phyloP scores from a whole-genome alignment of 2,329 filamentous ascomycete species.

The Cladobotryum protrusum region DNA sequence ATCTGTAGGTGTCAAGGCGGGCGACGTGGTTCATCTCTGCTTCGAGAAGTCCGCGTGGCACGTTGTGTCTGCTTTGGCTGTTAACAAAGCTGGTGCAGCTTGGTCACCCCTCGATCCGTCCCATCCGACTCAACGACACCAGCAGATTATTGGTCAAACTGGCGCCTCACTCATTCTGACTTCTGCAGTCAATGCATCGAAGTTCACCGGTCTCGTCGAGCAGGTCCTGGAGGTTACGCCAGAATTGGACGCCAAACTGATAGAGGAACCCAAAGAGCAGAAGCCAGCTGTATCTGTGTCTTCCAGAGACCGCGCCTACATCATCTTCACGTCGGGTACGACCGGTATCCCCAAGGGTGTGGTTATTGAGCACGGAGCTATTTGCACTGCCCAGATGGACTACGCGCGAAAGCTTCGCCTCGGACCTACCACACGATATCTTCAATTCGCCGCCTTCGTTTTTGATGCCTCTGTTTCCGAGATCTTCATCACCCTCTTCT shows the following conservation, averaged over 20 bases:
- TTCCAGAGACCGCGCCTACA: not conserved
- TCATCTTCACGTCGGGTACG: slow-evolving; percentile 7
- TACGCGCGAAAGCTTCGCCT: not conserved
- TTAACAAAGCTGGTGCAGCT: slow-evolving; percentile 7
- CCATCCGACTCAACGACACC: slow-evolving; percentile 4
- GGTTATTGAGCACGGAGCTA: not conserved
- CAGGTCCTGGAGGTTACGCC: not conserved
- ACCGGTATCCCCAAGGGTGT: slow-evolving; percentile 10
- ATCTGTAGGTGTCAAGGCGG: not conserved
- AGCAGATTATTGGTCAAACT: slow-evolving; percentile 3
- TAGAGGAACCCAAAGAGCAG: no score
- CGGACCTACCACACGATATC: not conserved
- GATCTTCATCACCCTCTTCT: slow-evolving; percentile 6
- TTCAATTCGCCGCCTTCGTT: slow-evolving; percentile 14
- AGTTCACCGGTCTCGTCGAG: not conserved
- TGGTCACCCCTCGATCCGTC: slow-evolving; percentile 5
- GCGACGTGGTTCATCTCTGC: slow-evolving; percentile 2
- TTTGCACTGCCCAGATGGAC: not conserved
- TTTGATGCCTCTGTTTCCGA: slow-evolving; percentile 13
- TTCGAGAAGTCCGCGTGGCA: slow-evolving; percentile 8
- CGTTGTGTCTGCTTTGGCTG: slow-evolving; percentile 2
- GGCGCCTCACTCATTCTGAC: no score
- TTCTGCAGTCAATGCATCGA: not conserved
- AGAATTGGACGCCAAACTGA: not conserved
- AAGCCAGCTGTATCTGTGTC: not conserved